phyloP scores from a whole-genome alignment of 1,139 yeast species.

The Blastobotrys persicus region DNA sequence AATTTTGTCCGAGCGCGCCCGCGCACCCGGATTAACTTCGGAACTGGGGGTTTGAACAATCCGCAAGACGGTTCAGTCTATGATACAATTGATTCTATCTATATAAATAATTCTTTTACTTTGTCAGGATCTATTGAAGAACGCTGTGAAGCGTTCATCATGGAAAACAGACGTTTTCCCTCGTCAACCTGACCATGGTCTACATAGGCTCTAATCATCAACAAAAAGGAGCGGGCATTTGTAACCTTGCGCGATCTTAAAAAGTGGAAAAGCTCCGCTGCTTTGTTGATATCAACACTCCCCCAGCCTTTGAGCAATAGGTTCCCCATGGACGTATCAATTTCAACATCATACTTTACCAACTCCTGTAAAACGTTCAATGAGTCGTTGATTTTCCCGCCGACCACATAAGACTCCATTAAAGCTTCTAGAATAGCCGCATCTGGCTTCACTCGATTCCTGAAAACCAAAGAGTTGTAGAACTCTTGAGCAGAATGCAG shows the following conservation, averaged over 20 bases:
- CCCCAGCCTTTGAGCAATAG: slow-evolving; percentile 42
- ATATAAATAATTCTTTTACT: no score
- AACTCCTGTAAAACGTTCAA: slow-evolving; percentile 37
- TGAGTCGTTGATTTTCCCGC: slow-evolving; percentile 30
- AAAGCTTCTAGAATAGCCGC: slow-evolving; percentile 41
- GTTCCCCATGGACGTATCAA: slow-evolving; percentile 40
- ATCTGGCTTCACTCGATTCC: slow-evolving; percentile 37
- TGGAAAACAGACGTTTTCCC: slow-evolving; percentile 31
- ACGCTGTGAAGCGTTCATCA: no score
- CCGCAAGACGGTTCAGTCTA: no score
- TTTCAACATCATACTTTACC: slow-evolving; percentile 36
- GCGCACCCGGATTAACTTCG: no score
- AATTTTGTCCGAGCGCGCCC: background rate
- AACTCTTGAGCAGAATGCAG: slow-evolving; percentile 38
- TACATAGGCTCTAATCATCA: slow-evolving; percentile 37
- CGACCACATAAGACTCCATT: slow-evolving; percentile 40
- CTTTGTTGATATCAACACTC: slow-evolving; percentile 30
- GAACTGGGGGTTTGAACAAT: no score
- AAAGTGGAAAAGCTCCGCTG: slow-evolving; percentile 35
- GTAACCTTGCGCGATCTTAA: background rate
- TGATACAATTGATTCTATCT: no score
- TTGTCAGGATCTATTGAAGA: no score
- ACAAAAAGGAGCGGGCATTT: slow-evolving; percentile 34
- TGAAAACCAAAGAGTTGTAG: slow-evolving; percentile 22
- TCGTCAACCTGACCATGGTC: slow-evolving; percentile 28